Percentiles rank a stretch among this genome's conserved stretches.
These are phyloP conservation scores for Amoeboaphelidium protococcarum DNA, from an alignment of 371 early-diverging fungal genomes.

Conservation along the genomic window DNA sequence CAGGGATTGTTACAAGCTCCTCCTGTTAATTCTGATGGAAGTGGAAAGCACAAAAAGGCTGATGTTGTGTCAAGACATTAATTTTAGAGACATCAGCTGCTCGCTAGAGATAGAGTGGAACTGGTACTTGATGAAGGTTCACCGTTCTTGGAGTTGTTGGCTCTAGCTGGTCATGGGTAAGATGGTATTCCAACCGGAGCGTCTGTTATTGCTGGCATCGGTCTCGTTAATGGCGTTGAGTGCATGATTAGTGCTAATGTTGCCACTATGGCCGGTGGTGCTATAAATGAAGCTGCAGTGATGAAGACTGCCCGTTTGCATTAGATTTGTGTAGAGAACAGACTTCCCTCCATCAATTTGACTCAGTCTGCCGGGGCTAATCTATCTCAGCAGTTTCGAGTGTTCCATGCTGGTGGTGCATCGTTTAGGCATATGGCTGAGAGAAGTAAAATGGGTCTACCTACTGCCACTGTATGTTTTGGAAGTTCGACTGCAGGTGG, in stretches of 20 bases:
- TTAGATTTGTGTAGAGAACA: constrained; percentile 27
- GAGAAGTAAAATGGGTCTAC: constrained; percentile 36
- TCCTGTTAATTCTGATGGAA: too few relatives aligned
- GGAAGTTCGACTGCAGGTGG: constrained; percentile 53
- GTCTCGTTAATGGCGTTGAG: constrained; percentile 26
- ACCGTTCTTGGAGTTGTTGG: constrained; percentile 40
- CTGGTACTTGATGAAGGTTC: constrained; percentile 36
- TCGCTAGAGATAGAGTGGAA: constrained; percentile 39
- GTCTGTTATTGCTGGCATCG: constrained; percentile 36
- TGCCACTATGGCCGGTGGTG: constrained; percentile 35
- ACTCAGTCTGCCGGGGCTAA: constrained; percentile 43
- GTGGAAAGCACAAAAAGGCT: too few relatives aligned
- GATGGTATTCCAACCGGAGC: constrained; percentile 42
- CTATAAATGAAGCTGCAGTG: constrained; percentile 29
- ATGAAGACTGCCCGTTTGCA: constrained; percentile 23
- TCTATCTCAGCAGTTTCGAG: constrained; percentile 35
- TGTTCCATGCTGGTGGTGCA: constrained; percentile 32
- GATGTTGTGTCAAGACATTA: too few relatives aligned
- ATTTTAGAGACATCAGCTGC: constrained; percentile 30
- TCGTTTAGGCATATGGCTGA: neutral
- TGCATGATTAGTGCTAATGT: constrained; percentile 34
- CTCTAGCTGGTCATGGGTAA: constrained; percentile 35
- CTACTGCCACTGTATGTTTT: constrained; percentile 37
- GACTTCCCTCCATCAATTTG: constrained; percentile 27
- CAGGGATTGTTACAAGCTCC: too few relatives aligned